A percentile compares a stretch with the other conserved stretches of the same genome.
Conservation (phyloP, 805 yeast species). For the Vanderwaltozyma tropicalis region DNA sequence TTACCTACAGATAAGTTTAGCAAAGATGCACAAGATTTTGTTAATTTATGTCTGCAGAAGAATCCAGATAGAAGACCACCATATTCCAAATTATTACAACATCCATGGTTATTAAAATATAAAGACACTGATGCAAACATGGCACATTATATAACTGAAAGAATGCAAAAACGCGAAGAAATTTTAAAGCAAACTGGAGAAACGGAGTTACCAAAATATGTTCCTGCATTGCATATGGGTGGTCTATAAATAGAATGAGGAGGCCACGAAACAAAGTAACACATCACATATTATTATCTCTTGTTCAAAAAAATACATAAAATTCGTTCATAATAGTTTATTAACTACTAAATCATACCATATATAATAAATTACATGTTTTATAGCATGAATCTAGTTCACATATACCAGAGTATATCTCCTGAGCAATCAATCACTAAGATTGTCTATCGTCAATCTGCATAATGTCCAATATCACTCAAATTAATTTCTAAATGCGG, state of each 20-base stretch:
- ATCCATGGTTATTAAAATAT: constrained; percentile 70
- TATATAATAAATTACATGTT: no score
- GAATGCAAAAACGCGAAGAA: constrained; percentile 24
- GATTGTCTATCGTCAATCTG: no score
- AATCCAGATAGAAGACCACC: constrained; percentile 74
- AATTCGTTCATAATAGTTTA: no score
- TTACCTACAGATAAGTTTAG: constrained; percentile 58
- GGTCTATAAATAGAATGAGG: constrained; percentile 13
- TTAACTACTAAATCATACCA: no score
- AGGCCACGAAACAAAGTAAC: no score
- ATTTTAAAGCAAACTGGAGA: constrained; percentile 12
- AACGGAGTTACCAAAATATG: constrained; percentile 17
- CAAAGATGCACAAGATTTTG: constrained; percentile 71
- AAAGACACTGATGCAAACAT: constrained; percentile 32
- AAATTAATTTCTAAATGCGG: no score
- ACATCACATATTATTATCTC: neutral
- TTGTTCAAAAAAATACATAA: no score
- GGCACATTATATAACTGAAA: constrained; percentile 31
- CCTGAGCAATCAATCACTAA: no score
- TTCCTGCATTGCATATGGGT: constrained; percentile 31
- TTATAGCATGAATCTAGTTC: no score
- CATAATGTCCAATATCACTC: no score
- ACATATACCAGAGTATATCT: no score
- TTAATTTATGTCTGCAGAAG: constrained; percentile 65
- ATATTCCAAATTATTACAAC: constrained; percentile 62